Percentiles rank a stretch among this genome's conserved stretches.
These are phyloP conservation scores for Wickerhamomyces ciferrii DNA, from an alignment of 805 yeast species.

Conservation along the genomic window DNA sequence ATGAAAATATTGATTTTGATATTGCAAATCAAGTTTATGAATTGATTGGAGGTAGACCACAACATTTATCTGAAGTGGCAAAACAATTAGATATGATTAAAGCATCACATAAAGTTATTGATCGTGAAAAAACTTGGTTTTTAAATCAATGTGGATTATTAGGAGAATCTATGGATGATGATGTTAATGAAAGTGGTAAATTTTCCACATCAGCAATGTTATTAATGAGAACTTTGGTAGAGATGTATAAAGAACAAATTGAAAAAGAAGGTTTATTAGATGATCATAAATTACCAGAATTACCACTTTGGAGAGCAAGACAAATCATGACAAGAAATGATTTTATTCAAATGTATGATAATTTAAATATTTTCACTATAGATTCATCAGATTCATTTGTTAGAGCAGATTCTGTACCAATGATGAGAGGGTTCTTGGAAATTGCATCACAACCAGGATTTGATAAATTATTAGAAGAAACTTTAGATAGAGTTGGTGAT, in stretches of 20 bases:
- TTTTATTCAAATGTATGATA: constrained; percentile 69
- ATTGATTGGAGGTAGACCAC: constrained; percentile 80
- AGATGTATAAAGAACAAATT: constrained; percentile 44
- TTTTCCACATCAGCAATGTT: constrained; percentile 72
- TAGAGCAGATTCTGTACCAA: constrained; percentile 77
- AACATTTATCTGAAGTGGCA: constrained; percentile 69
- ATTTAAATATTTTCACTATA: constrained; percentile 72
- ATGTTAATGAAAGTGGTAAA: constrained; percentile 81
- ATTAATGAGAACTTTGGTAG: constrained; percentile 63
- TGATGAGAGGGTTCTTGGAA: constrained; percentile 87
- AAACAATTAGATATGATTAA: constrained; percentile 47
- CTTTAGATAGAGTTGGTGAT: constrained; percentile 62
- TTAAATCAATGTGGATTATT: constrained; percentile 75
- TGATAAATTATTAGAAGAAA: constrained; percentile 57
- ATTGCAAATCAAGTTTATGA: constrained; percentile 53
- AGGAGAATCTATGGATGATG: constrained; percentile 81
- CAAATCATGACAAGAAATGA: constrained; percentile 85
- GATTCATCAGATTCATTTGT: constrained; percentile 64
- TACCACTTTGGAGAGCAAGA: constrained; percentile 80
- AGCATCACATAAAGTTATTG: constrained; percentile 69
- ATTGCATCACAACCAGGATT: constrained; percentile 69
- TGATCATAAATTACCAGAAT: constrained; percentile 59
- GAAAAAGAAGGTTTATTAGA: constrained; percentile 11
- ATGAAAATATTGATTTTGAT: constrained; percentile 32
- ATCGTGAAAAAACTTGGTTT: constrained; percentile 81